Percentiles rank a stretch among this genome's conserved stretches.
phyloP scores from a whole-genome alignment of 805 yeast species.

The Isabelozyma pseudorhagii region DNA sequence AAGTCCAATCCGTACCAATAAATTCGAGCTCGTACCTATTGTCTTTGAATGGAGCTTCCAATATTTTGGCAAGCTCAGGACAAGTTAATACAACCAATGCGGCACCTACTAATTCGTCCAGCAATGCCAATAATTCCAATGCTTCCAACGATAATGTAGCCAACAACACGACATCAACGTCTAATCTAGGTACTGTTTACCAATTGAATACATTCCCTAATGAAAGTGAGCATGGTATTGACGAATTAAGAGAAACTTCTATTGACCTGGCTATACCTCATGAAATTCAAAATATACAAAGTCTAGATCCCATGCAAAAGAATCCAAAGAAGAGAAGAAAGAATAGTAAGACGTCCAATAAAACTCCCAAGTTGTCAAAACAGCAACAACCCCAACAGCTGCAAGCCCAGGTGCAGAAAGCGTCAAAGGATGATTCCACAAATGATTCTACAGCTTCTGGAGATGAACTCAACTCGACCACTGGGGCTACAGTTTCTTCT shows the following conservation, averaged over 20 bases:
- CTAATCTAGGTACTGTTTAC: not conserved
- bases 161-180: not conserved
- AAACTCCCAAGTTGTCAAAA: not conserved
- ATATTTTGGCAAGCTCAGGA: not conserved
- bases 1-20: not conserved
- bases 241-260: slow-evolving; percentile 4
- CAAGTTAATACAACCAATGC: not conserved
- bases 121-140: not conserved
- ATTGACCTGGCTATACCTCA: slow-evolving; percentile 1
- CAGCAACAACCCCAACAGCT: not conserved
- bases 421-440: not conserved
- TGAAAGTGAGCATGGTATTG: slow-evolving; percentile 3
- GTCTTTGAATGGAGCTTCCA: slow-evolving; percentile 3
- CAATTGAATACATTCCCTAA: not conserved
- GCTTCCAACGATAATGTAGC: not conserved
- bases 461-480: not conserved
- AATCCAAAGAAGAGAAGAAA: not conserved
- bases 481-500: slow-evolving; percentile 1
- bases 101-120: not conserved
- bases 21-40: not conserved
- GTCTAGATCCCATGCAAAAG: not conserved
- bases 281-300: not conserved
- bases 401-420: not conserved
- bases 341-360: not conserved
- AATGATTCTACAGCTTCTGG: not conserved